Evolutionary conservation across 2,329 filamentous ascomycete genomes (phyloP), one percentile per base, ranked within the genome.

Genomic region (Xylariaceae sp.): DNA sequence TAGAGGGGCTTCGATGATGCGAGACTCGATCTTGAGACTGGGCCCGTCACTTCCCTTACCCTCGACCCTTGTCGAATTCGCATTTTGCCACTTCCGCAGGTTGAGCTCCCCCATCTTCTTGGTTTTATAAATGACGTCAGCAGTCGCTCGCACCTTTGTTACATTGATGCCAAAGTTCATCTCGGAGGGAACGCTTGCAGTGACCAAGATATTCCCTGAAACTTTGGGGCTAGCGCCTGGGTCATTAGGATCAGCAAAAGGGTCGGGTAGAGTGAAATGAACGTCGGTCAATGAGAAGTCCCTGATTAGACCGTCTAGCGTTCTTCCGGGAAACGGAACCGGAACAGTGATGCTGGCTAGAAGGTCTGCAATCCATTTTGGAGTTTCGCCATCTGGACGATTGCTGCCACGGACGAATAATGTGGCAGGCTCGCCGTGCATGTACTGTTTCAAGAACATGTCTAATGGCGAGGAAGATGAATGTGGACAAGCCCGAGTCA

Each of bases 271-370:
- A 45, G 85, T 86, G 73, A 99, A 96, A 67, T 96, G 87, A 36
- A 96, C 91, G 69, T 97, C 85, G 2, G 87, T 86, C 63, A 98
- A 78, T 19, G 92, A 90, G 71, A 98, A 97, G 65, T 95, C 94
- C 65, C 88, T 89, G 70, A 99, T 89, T 14, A 96, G 77, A 63
- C 90, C 87, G 63, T 92, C 92, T 67, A 97, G 88, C 0, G 87
- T 87, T 56, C 87, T 86, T 4, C 92, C 92, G 0, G 92, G 91
- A 61, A 98, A 90, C 5, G 92, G 89, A 6, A 98, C 79, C 3
- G 93, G 92, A 0, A 98, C 81, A 0, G 88, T 93, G 49, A 98
- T 84, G 65, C 90, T 92, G 41, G 87, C 87, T 33, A 98, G 78
- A 19, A 99, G 81, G 48, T 93, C 86, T 12, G 84, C 83, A 44